Percentiles rank a stretch among this genome's conserved stretches.
phyloP scores from a whole-genome alignment of 2,329 filamentous ascomycete genomes.

The Fusarium zealandicum region DNA sequence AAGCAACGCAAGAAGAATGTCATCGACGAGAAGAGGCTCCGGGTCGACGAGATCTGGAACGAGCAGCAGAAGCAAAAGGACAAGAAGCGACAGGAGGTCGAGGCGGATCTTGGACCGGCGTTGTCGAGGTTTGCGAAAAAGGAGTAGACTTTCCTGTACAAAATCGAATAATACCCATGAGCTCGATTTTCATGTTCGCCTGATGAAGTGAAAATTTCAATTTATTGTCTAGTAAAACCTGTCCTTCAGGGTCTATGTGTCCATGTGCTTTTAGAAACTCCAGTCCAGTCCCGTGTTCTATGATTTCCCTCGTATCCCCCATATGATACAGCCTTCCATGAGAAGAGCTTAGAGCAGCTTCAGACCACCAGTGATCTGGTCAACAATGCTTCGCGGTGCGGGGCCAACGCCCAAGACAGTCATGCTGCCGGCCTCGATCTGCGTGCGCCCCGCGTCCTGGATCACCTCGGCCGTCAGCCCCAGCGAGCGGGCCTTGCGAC shows the following conservation, averaged over 20 bases:
- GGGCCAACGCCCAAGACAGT: constrained; percentile 88
- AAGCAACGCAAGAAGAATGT: constrained; percentile 95
- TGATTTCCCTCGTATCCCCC: constrained; percentile 7
- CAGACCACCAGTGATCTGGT: constrained; percentile 83
- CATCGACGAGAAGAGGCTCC: constrained; percentile 92
- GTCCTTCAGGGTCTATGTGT: constrained; percentile 18
- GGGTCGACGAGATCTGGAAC: constrained; percentile 82
- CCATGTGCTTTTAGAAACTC: constrained; percentile 21
- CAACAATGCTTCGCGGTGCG: constrained; percentile 85
- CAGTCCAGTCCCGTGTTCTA: constrained; percentile 13
- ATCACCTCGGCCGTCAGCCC: constrained; percentile 91
- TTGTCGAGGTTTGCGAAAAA: constrained; percentile 84
- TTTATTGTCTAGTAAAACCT: constrained; percentile 17
- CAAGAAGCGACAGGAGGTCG: constrained; percentile 67
- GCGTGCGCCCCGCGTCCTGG: constrained; percentile 93
- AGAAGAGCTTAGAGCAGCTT: constrained; percentile 72
- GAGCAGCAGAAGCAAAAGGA: constrained; percentile 73
- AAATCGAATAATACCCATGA: constrained; percentile 41
- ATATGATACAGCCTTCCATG: constrained; percentile 1
- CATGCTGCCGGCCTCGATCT: constrained; percentile 91
- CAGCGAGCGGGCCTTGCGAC: constrained; percentile 80
- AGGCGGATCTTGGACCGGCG: constrained; percentile 82
- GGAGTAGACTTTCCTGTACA: constrained; percentile 49
- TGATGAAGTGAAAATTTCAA: not conserved
- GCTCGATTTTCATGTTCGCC: not conserved